phyloP scores from a whole-genome alignment of 805 yeast species.

The Nakazawaea siamensis region DNA sequence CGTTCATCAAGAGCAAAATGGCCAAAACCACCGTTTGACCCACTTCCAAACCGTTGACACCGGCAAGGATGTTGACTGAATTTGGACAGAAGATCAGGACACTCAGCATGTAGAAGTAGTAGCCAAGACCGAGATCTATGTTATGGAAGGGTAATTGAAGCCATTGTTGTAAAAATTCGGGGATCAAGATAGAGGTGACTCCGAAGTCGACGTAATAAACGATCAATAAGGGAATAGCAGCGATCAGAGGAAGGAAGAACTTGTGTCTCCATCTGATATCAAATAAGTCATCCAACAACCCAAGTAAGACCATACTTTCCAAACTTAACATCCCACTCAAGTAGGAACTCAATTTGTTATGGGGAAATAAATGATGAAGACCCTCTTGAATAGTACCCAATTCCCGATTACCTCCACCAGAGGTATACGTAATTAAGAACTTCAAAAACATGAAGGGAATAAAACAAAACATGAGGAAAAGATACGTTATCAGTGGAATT shows the following conservation, averaged over 20 bases:
- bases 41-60: conserved; percentile 93
- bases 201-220: conserved; percentile 94
- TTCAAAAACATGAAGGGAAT: conserved; percentile 85
- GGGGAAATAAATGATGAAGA: conserved; percentile 48
- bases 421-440: conserved; percentile 50
- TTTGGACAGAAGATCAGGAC: conserved; percentile 93
- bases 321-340: conserved; percentile 78
- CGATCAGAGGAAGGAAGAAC: conserved; percentile 90
- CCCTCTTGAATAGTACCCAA: conserved; percentile 17
- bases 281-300: conserved; percentile 89
- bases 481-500: conserved; percentile 71
- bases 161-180: conserved; percentile 47
- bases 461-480: conserved; percentile 73
- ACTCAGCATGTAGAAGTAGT: conserved; percentile 85
- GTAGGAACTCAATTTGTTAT: conserved; percentile 75
- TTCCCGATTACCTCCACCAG: conserved; percentile 53
- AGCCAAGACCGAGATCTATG: conserved; percentile 70
- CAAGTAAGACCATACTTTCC: conserved; percentile 76
- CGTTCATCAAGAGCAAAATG: conserved; percentile 65
- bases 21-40: conserved; percentile 87
- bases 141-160: conserved; percentile 30
- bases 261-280: conserved; percentile 98
- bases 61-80: conserved; percentile 92
- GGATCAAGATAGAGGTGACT: conserved; percentile 79
- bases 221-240: conserved; percentile 82